A percentile compares a stretch with the other conserved stretches of the same genome.
Evolutionary conservation across 1,139 yeast species (phyloP).

Genomic region (Pneumocystis sp.): DNA sequence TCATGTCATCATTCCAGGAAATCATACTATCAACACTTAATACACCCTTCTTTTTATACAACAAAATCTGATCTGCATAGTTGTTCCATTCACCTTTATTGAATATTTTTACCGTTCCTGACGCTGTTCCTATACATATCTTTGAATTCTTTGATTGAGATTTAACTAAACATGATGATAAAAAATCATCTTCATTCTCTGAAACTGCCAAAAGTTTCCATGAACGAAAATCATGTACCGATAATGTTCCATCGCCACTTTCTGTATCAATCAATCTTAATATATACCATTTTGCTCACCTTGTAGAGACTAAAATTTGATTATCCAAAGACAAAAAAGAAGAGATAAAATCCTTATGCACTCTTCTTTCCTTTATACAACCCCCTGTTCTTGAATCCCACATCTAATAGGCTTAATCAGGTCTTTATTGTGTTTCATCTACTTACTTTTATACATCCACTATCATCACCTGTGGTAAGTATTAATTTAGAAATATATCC

Average conservation of each 20-base stretch:
- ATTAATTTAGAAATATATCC: slow-evolving; percentile 1
- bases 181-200: slow-evolving; percentile 11
- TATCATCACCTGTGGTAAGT: slow-evolving; percentile 12
- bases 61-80: slow-evolving; percentile 4
- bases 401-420: neutral
- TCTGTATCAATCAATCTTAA: slow-evolving; percentile 6
- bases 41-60: neutral
- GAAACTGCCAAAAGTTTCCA: neutral
- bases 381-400: neutral
- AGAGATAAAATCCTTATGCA: slow-evolving; percentile 11
- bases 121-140: slow-evolving; percentile 9
- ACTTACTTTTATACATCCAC: slow-evolving; percentile 2
- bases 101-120: slow-evolving; percentile 9
- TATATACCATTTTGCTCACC: neutral
- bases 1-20: neutral
- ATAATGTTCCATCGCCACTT: slow-evolving; percentile 11
- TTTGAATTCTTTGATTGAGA: slow-evolving; percentile 1
- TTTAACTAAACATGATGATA: slow-evolving; percentile 6
- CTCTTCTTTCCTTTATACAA: neutral
- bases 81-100: slow-evolving; percentile 8
- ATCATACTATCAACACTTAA: slow-evolving; percentile 2
- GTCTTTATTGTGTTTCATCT: neutral
- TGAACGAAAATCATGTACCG: slow-evolving; percentile 9
- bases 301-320: neutral
- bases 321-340: slow-evolving; percentile 8